Evolutionary conservation across 1,284 basidiomycete species (phyloP).

Genomic region (Porodaedalea pini): DNA sequence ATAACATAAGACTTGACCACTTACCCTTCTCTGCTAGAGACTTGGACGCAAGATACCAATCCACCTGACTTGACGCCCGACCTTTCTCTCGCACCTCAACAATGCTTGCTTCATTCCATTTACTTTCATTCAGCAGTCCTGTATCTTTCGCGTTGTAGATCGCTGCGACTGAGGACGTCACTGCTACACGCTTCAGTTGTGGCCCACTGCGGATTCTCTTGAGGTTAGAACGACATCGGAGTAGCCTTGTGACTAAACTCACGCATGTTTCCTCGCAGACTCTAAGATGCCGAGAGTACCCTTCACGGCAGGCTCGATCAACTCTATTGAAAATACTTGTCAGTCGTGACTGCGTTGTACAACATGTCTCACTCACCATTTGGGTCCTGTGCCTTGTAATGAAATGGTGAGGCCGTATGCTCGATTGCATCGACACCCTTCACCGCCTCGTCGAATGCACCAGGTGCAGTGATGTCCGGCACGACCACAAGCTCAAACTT

Average conservation of each 20-base stretch:
- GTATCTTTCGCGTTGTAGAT: not conserved
- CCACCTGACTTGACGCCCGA: not conserved
- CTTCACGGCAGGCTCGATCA: conserved; percentile 1
- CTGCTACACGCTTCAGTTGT: conserved; percentile 6
- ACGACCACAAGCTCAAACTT: conserved; percentile 20
- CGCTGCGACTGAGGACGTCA: conserved; percentile 6
- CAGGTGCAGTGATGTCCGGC: conserved; percentile 25
- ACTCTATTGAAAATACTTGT: conserved; percentile 26
- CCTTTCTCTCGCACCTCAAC: conserved; percentile 9
- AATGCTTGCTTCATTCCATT: conserved; percentile 10
- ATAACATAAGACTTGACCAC: not conserved
- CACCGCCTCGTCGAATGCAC: conserved; percentile 70
- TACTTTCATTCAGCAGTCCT: conserved; percentile 4
- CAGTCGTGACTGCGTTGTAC: no score
- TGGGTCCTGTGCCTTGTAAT: conserved; percentile 36
- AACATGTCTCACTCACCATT: conserved; percentile 33
- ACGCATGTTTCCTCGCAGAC: conserved; percentile 4
- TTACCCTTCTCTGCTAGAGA: conserved; percentile 9
- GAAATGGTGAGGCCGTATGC: conserved; percentile 53
- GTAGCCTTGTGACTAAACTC: not conserved
- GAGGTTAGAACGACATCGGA: not conserved
- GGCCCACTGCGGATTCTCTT: not conserved
- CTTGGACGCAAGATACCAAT: conserved; percentile 11
- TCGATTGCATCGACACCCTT: conserved; percentile 60
- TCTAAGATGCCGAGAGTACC: conserved; percentile 9